Base-by-base conservation (phyloP, 2,329 filamentous ascomycete genomes). In the Phialemonium atrogriseum region DNA sequence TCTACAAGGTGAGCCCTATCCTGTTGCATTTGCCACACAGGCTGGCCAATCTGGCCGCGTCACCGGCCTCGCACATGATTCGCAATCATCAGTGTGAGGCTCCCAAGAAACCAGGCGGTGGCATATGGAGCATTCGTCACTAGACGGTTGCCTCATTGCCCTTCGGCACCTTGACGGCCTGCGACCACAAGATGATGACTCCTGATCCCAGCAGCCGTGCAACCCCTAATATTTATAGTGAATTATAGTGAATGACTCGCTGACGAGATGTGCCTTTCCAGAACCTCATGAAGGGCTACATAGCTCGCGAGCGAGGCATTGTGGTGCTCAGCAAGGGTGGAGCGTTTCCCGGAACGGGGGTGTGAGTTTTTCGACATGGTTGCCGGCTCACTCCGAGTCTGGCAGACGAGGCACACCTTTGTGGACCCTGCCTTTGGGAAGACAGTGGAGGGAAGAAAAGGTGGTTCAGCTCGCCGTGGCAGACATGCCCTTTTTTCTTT, bases 231-330 rank as follows among this genome's bases (percentile, higher is more conserved):
- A 29, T 25, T 16, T n/a, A n/a, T 19, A 8, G 17, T 14, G 7
- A 4, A 6, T 7, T 15, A 9, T 7, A n/a, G n/a, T 7, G 14
- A 35, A 44, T 54, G 48, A 56, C 37, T 58, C 47, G 55, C 47
- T 46, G 24, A 50, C 44, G 15, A 27, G 35, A 14, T 36, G 16
- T 29, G 27, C n/a, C 19, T 39, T 36, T 33, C 16, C 38, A 94
- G 86, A 84, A 83, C 37, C 68, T 91, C 15, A 94, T 98, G 84
- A 98, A 96, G 60, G 91, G 93, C 24, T 98, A 98, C 59, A 98
- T 98, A 45, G 81, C 89, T 19, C 81, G 89, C 33, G 88, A 94
- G 45, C 77, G 84, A 45, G 83, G 82, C 20, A 88, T 88, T 44
- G 83, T 98, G 17, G 91, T 98, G 13, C 62, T 98, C 35, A 95